Evolutionary conservation across 441 rosid genomes (phyloP), one percentile per base, ranked within the genome.

Genomic region (Jatropha multifida): DNA sequence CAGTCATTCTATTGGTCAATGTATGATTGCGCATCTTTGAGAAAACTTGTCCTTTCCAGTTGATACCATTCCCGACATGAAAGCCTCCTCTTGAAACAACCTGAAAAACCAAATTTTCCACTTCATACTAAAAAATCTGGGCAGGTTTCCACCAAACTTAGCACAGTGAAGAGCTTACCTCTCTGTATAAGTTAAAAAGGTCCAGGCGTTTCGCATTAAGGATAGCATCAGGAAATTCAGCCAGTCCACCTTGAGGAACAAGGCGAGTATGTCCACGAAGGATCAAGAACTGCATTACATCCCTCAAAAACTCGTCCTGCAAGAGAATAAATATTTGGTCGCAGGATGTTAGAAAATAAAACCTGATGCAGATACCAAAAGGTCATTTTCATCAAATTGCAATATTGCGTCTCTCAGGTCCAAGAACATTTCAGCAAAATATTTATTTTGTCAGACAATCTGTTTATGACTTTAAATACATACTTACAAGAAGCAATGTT

Each of bases 31-130:
- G 94, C 99, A 96, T 96, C 92, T 94, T 96, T 41, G 99, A 96
- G 87, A 96, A 96, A 80, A 96, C 99, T 83, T 96, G 99, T 80
- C 99, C 99, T 85, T 96, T 96, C 99, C 99, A 96, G 79, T 96
- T 96, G 81, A 96, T 96, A 82, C 99, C 98, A 73, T 96, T 96
- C 48, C 99, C 98, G 44, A 96, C 98, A 62, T 96, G 97, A 80
- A 96, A 96, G 72, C 99, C 99, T 76, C 99, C 99, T 66, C 99
- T 89, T 61, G 99, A 92, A 71, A 96, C 98, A 74, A 96, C 99
- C 98, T 96, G 89, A 68, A 74, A 70, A 71, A 72, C 71, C 73
- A 78, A n/a, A 17, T 62, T 56, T 51, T 26, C 14, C 18, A 44
- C 12, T 67, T 64, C 65, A 46, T 69, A 69, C 23, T 23, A 65